phyloP scores from a whole-genome alignment of 2,329 filamentous ascomycete species.

The Mycosphaerella sp. region DNA sequence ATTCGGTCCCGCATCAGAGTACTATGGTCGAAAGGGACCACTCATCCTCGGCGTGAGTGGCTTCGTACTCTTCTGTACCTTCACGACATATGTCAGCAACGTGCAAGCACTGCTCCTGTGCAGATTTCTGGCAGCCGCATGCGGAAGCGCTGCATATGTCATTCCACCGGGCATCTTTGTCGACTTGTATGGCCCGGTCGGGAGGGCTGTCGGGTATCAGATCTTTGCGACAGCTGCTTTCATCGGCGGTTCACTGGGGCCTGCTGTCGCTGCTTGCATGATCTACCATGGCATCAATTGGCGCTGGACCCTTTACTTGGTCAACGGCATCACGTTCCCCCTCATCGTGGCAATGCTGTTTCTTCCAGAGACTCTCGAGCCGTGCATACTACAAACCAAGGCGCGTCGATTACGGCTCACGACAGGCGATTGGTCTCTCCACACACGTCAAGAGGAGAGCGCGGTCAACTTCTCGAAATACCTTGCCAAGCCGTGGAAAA shows the following conservation, averaged over 20 bases:
- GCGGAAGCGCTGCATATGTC: conserved; percentile 45
- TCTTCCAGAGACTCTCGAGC: conserved; percentile 19
- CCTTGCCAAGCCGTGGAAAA: conserved; percentile 14
- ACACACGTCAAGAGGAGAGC: conserved; percentile 6
- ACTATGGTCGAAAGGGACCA: conserved; percentile 46
- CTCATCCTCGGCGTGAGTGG: conserved; percentile 45
- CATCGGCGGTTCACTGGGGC: conserved; percentile 14
- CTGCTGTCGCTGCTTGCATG: conserved; percentile 13
- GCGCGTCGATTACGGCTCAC: neutral
- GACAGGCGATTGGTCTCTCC: conserved; percentile 23
- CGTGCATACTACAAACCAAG: conserved; percentile 6
- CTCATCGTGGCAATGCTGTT: neutral
- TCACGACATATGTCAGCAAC: conserved; percentile 48
- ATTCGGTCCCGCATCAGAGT: conserved; percentile 55
- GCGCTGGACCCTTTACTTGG: conserved; percentile 19
- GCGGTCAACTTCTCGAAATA: conserved; percentile 7
- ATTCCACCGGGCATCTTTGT: conserved; percentile 44
- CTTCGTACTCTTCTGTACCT: conserved; percentile 50
- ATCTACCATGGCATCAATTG: conserved; percentile 15
- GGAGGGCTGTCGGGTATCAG: conserved; percentile 12
- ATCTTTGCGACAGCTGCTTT: conserved; percentile 16
- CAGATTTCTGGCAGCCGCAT: conserved; percentile 49
- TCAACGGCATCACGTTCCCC: neutral
- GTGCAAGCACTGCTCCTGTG: conserved; percentile 48
- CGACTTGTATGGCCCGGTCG: conserved; percentile 14